Percentiles rank a stretch among this genome's conserved stretches.
phyloP scores from a whole-genome alignment of 176 grass and related monocot species.

The Saccharum spontaneum region DNA sequence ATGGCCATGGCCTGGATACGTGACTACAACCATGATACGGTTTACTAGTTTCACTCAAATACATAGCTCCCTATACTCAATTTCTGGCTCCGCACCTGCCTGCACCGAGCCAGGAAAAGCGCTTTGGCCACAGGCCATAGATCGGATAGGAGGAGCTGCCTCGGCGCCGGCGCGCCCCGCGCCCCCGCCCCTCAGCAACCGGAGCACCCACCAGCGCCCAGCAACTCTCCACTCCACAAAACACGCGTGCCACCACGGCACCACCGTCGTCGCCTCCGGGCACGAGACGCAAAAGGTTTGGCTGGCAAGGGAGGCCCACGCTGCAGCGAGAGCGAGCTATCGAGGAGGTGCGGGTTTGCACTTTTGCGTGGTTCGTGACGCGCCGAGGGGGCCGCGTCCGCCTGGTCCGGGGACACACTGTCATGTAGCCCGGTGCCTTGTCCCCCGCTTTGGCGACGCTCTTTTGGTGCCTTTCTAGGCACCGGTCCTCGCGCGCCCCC shows the following conservation, averaged over 20 bases:
- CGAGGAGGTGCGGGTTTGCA: neutral
- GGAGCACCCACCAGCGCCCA: neutral
- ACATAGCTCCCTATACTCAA: no score
- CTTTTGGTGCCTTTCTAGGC: slow-evolving; percentile 28
- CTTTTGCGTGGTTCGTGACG: neutral
- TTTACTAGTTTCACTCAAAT: no score
- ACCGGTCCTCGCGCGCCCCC: slow-evolving; percentile 6
- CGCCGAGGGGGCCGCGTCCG: neutral
- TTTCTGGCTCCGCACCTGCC: neutral
- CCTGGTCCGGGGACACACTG: slow-evolving; percentile 41
- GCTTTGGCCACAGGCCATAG: slow-evolving; percentile 12
- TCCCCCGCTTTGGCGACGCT: slow-evolving; percentile 16
- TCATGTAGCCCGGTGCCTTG: slow-evolving; percentile 4
- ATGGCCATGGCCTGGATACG: no score
- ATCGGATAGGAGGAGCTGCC: neutral
- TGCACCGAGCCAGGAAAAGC: slow-evolving; percentile 10
- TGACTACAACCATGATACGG: no score
- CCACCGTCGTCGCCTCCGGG: neutral
- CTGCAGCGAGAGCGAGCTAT: neutral
- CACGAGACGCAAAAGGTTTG: neutral
- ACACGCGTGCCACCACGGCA: no score
- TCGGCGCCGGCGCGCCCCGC: neutral
- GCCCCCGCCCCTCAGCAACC: neutral
- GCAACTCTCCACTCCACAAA: no score
- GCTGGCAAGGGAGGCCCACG: neutral